phyloP scores from a whole-genome alignment of 345 rosid species.

The Toxicodendron radicans region DNA sequence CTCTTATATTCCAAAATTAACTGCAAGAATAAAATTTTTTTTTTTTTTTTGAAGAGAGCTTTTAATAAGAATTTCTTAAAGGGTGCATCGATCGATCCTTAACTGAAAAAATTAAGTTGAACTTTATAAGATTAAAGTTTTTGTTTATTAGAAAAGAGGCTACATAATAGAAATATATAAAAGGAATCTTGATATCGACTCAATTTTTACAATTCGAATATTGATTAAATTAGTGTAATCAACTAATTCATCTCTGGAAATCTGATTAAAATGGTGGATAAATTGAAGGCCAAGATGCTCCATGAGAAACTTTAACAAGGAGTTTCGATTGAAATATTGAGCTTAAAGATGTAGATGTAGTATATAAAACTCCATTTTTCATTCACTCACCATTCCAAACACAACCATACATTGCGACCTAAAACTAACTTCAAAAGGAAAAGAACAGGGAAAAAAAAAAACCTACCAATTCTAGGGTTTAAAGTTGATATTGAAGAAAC shows the following conservation, averaged over 20 bases:
- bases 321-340: slow-evolving; percentile 10
- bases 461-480: slow-evolving; percentile 42
- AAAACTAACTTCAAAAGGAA: not conserved
- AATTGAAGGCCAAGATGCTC: not conserved
- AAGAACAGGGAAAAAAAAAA: not conserved
- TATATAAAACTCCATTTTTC: slow-evolving; percentile 23
- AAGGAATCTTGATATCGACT: not conserved
- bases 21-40: too few species aligned
- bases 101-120: slow-evolving; percentile 7
- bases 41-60: slow-evolving; percentile 6
- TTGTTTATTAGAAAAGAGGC: not conserved
- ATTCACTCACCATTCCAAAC: slow-evolving; percentile 31
- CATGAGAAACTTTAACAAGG: not conserved
- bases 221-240: not conserved
- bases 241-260: not conserved
- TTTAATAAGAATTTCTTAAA: slow-evolving; percentile 21
- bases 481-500: slow-evolving; percentile 15
- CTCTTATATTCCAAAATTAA: not conserved
- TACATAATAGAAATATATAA: not conserved
- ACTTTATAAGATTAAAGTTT: not conserved
- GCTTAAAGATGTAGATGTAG: slow-evolving; percentile 13
- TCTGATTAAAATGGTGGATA: not conserved
- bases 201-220: not conserved
- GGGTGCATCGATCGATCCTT: slow-evolving; percentile 5
- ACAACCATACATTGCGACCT: slow-evolving; percentile 22